A percentile compares a stretch with the other conserved stretches of the same genome.
phyloP scores from a whole-genome alignment of 371 early-diverging fungal species.

The Sporodiniella umbellata region DNA sequence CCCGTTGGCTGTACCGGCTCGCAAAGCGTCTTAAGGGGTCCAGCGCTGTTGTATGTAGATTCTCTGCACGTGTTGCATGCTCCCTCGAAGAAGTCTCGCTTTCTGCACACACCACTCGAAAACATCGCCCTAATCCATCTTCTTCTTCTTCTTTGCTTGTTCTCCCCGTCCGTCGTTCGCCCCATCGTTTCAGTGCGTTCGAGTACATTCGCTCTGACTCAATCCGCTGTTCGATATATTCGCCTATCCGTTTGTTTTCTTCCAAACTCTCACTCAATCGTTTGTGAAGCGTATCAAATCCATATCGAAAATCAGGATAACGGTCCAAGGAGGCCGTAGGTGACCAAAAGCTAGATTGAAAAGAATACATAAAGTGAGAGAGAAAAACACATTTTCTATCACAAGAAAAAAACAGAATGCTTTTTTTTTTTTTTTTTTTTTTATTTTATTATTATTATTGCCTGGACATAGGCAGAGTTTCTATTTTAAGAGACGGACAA shows the following conservation, averaged over 20 bases:
- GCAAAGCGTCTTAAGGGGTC: slow-evolving; percentile 56
- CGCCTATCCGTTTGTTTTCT: slow-evolving; percentile 65
- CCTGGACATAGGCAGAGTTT: too few relatives aligned
- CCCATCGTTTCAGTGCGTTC: too few relatives aligned
- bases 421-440: slow-evolving; percentile 1
- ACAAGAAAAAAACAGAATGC: background rate
- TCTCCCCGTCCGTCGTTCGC: too few relatives aligned
- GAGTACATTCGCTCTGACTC: slow-evolving; percentile 58
- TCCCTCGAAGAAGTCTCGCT: slow-evolving; percentile 53
- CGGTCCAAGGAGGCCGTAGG: slow-evolving; percentile 25
- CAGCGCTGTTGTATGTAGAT: slow-evolving; percentile 58
- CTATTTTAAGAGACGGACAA: too few relatives aligned
- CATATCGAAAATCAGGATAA: slow-evolving; percentile 30
- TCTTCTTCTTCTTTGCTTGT: too few relatives aligned
- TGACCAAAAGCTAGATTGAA: slow-evolving; percentile 42
- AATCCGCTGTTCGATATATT: slow-evolving; percentile 64
- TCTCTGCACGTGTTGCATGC: slow-evolving; percentile 54
- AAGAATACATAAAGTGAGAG: slow-evolving; percentile 24
- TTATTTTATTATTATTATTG: slow-evolving; percentile 23
- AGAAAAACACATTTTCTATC: too few relatives aligned
- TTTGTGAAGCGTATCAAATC: slow-evolving; percentile 60
- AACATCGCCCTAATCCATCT: slow-evolving; percentile 61
- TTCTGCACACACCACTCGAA: slow-evolving; percentile 62
- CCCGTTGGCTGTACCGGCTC: slow-evolving; percentile 47
- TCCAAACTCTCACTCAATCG: slow-evolving; percentile 62